phyloP scores from a whole-genome alignment of 192 early-diverging fungal species.

The Helicostylum pulchrum region DNA sequence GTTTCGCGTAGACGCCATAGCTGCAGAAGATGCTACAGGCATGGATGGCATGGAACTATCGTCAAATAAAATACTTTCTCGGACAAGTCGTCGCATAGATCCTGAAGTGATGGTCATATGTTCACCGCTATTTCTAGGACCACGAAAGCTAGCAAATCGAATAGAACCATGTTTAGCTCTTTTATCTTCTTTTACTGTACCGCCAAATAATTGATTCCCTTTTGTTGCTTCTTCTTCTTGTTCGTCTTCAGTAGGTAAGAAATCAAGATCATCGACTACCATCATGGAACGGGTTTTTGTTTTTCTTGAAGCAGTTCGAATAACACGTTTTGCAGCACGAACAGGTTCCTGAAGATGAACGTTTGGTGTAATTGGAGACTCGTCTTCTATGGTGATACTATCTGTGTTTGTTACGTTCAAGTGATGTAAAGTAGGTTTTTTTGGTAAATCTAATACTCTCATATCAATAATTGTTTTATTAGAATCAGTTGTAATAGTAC shows the following conservation, averaged over 20 bases:
- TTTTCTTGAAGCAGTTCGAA: conserved; percentile 14
- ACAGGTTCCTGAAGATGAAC: conserved; percentile 7
- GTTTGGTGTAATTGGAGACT: not conserved
- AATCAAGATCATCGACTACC: not conserved
- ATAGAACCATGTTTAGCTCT: conserved; percentile 7
- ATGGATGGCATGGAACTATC: conserved; percentile 1
- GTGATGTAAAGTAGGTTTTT: not conserved
- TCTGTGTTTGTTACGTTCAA: not conserved
- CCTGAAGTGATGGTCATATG: conserved; percentile 18
- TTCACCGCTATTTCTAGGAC: not conserved
- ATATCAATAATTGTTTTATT: not conserved
- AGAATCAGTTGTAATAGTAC: not conserved
- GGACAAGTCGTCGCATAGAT: conserved; percentile 16
- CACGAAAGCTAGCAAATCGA: not conserved
- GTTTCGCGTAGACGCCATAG: not conserved
- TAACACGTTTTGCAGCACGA: conserved; percentile 13
- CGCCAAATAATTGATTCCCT: too few relatives aligned
- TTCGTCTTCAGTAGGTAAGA: not conserved
- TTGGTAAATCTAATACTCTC: not conserved
- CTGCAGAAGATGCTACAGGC: not conserved
- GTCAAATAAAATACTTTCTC: conserved; percentile 18
- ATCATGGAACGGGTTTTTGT: conserved; percentile 12
- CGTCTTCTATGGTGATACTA: not conserved
- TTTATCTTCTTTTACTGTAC: not conserved
- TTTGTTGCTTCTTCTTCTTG: too few relatives aligned